Base-by-base conservation (phyloP, 2,329 filamentous ascomycete genomes). In the Septoria linicola region DNA sequence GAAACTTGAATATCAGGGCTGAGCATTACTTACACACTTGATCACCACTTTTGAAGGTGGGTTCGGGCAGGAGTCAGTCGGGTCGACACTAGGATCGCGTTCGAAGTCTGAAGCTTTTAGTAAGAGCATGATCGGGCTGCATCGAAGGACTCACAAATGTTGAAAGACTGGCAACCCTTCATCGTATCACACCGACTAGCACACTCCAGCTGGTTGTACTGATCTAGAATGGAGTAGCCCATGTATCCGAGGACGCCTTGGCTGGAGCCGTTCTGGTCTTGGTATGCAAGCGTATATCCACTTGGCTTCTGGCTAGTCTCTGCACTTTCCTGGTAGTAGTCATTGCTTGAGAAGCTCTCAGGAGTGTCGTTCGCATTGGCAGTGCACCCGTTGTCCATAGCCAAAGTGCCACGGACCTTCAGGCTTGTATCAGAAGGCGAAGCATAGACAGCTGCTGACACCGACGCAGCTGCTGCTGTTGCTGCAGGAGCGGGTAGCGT, bases 1-100 rank as follows among this genome's bases (percentile, higher is more conserved):
- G n/a, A n/a, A n/a, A n/a, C n/a, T n/a, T n/a, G n/a, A n/a, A n/a
- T n/a, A n/a, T n/a, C n/a, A n/a, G n/a, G n/a, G n/a, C n/a, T n/a
- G n/a, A n/a, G n/a, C n/a, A n/a, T n/a, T n/a, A n/a, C n/a, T n/a
- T 13, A 67, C 65, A 62, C 69, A 71, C 59, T 70, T 70, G 64
- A 66, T 69, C 60, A 67, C 68, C 53, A 67, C 67, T 41, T 68
- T 66, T 21, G 64, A 63, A 6, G 62, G 41, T 16, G 67, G 67
- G 54, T 68, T 65, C 10, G 66, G 63, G 64, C 68, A 71, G 49
- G 58, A 53, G 25, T 53, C 50, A 19, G 52, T 58, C 45, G 66
- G 66, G 41, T 62, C 62, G 40, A 63, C 43, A 30, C 57, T 59
- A 8, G 65, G 65, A 41, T 67, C 64, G 39, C 66, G 65, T 54